Evolutionary conservation across 208 protist genomes (phyloP), one percentile per base, ranked within the genome.

Genomic region (Wallacemonas collosoma): DNA sequence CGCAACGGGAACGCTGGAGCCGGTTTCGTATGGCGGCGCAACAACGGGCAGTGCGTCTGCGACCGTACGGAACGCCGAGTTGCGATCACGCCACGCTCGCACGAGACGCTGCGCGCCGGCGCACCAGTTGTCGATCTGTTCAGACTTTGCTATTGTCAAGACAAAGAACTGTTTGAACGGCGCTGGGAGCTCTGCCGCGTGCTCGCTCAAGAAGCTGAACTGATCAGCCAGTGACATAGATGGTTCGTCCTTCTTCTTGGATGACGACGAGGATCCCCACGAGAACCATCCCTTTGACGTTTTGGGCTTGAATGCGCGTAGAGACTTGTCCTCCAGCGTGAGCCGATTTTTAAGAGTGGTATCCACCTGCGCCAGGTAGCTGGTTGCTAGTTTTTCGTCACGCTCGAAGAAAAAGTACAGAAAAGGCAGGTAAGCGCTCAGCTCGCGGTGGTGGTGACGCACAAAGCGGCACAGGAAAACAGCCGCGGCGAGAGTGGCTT

Each of bases 351-450:
- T 82, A 55, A 83, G 41, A 39, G 70, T 55, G 44, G 72, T 72
- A n/a, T 81, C 74, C 9, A 85, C 36, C 3, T 63, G 36, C 2
- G 44, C 48, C 67, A 88, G 83, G 41, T 80, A 84, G 12, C 66
- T 65, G 2, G 48, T 3, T 35, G 76, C 72, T 44, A 66, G 50
- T 26, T 67, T 80, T 11, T 81, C 68, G 41, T 83, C 55, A 1
- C 43, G 2, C 58, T 88, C 83, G 61, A 76, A 88, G 11, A 88
- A 50, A 66, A 88, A 85, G 45, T 71, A 83, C 39, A 85, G 66
- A 11, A 83, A 26, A 1, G 84, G 84, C 1, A 84, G 43, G 68
- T 79, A 89, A 15, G 80, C 68, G 44, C 11, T 68, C 1, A 86
- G 38, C 1, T 47, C 70, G 7, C 65, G 56, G 1, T 36, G 60